Conservation (phyloP, 2,329 filamentous ascomycete species). For the Pseudocercospora macadamiae region DNA sequence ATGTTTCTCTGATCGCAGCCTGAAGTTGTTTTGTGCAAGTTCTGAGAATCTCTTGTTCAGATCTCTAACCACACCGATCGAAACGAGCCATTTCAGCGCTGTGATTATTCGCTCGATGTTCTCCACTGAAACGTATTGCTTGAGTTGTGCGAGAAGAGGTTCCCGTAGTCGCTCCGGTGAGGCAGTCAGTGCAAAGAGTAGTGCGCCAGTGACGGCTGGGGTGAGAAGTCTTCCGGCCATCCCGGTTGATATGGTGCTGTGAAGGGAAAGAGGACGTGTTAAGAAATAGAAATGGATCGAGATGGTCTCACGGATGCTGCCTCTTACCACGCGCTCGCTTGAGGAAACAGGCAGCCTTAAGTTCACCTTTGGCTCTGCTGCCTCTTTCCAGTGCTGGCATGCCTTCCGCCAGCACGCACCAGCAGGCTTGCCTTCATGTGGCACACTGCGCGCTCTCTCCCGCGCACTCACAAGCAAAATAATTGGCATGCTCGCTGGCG, state of each 20-base stretch:
- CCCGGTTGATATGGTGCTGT: not conserved
- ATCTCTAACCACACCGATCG: slow-evolving; percentile 35
- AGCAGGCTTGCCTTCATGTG: slow-evolving; percentile 3
- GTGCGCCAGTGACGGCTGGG: slow-evolving; percentile 34
- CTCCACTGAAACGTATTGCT: slow-evolving; percentile 32
- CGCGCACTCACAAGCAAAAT: not conserved
- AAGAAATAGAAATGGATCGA: not conserved
- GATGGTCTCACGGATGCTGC: too few species aligned
- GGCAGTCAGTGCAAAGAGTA: slow-evolving; percentile 35
- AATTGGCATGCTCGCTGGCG: not conserved
- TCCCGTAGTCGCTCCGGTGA: slow-evolving; percentile 35
- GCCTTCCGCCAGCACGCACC: not conserved
- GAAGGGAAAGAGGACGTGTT: not conserved
- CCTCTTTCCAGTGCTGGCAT: not conserved
- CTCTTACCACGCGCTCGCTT: slow-evolving; percentile 1
- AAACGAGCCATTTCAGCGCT: slow-evolving; percentile 37
- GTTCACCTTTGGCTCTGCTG: not conserved
- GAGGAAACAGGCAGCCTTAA: too few species aligned
- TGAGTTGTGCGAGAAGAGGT: slow-evolving; percentile 34
- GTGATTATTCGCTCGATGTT: slow-evolving; percentile 33
- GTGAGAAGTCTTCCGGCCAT: slow-evolving; percentile 24
- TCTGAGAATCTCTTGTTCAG: slow-evolving; percentile 35
- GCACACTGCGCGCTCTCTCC: not conserved
- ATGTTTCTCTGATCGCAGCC: slow-evolving; percentile 40
- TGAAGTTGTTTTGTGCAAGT: slow-evolving; percentile 42